Conservation (phyloP, 768 basidiomycete genomes). For the Cubamyces lactineus region DNA sequence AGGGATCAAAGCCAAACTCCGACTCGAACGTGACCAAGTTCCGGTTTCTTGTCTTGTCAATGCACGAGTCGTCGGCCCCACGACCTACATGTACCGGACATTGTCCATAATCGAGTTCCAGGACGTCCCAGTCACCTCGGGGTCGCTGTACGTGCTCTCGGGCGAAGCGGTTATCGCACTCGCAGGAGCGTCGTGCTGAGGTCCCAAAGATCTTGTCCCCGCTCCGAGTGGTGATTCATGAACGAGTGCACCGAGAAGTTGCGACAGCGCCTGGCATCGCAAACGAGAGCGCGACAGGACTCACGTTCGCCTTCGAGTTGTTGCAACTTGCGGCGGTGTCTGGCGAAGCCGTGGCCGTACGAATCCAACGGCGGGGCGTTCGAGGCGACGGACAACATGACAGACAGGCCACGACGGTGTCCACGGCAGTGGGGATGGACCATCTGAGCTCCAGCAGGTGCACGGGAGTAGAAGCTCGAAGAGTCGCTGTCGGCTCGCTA, state of each 20-base stretch:
- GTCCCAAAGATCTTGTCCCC: constrained; percentile 90
- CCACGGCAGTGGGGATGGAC: constrained; percentile 46
- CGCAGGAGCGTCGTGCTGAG: constrained; percentile 55
- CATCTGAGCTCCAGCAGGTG: constrained; percentile 36
- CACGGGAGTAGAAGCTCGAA: constrained; percentile 75
- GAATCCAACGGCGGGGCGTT: constrained; percentile 70
- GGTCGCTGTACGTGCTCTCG: constrained; percentile 43
- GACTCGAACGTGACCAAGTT: constrained; percentile 59
- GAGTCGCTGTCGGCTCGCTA: constrained; percentile 73
- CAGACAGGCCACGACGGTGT: constrained; percentile 62
- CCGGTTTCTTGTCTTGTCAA: constrained; percentile 59
- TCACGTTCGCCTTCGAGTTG: constrained; percentile 61
- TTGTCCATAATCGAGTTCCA: constrained; percentile 73
- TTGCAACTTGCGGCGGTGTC: constrained; percentile 51
- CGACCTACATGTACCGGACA: constrained; percentile 37
- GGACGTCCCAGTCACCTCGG: constrained; percentile 42
- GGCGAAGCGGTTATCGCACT: constrained; percentile 71
- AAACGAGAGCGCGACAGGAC: constrained; percentile 60
- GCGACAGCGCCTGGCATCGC: constrained; percentile 53
- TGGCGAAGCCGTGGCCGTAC: constrained; percentile 67
- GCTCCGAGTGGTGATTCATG: constrained; percentile 62
- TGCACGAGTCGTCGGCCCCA: constrained; percentile 37
- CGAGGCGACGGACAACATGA: constrained; percentile 53
- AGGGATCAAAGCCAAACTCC: constrained; percentile 59
- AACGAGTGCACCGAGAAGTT: constrained; percentile 67